Conservation (phyloP, 2,329 filamentous ascomycete genomes). For the Huntiella savannae region DNA sequence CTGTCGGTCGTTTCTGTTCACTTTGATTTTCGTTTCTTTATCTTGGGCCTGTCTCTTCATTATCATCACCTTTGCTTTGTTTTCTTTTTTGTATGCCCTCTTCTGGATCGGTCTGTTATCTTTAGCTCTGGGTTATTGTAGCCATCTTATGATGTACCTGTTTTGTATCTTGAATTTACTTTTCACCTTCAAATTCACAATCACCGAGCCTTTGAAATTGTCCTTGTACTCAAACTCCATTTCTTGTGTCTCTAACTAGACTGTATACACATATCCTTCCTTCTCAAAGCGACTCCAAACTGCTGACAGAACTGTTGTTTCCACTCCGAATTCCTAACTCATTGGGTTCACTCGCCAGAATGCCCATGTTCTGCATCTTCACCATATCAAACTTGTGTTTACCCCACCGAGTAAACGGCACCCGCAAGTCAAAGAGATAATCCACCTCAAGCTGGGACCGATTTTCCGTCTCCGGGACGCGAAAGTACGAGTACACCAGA, state of each 20-base stretch:
- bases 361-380: neutral
- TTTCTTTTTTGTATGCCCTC: neutral
- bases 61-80: neutral
- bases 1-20: too few species aligned
- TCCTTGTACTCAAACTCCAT: too few species aligned
- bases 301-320: neutral
- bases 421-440: conserved; percentile 16
- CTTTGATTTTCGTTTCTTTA: too few species aligned
- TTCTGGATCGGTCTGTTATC: neutral
- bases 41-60: neutral
- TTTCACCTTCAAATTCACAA: too few species aligned
- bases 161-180: too few species aligned
- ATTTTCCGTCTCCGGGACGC: conserved; percentile 21
- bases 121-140: neutral
- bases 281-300: too few species aligned
- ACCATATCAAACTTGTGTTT: neutral
- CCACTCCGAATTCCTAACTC: neutral
- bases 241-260: too few species aligned
- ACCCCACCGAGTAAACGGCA: conserved; percentile 7
- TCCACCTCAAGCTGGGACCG: conserved; percentile 17
- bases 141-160: neutral
- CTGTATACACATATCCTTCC: too few species aligned
- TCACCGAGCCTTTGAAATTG: too few species aligned
- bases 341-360: neutral
- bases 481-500: conserved; percentile 26